These are phyloP conservation scores for Sideroxylon spinosum DNA, from an alignment of 179 eudicot genomes.

Conservation along the genomic window DNA sequence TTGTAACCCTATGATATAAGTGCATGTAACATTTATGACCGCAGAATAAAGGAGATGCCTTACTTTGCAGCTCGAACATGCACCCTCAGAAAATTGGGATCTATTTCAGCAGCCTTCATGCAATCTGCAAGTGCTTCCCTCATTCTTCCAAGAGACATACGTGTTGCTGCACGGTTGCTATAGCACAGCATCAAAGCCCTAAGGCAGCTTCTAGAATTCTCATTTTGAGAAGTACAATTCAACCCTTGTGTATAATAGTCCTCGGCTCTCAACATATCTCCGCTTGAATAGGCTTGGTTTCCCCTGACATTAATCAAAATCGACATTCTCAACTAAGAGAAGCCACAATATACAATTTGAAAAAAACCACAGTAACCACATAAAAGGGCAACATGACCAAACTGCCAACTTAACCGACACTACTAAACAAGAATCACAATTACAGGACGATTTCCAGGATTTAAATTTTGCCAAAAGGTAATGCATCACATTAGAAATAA, in stretches of 20 bases:
- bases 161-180: constrained; percentile 95
- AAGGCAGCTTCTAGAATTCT: constrained; percentile 47
- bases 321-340: constrained; percentile 12
- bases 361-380: not conserved
- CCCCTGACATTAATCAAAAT: constrained; percentile 55
- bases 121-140: constrained; percentile 88
- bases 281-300: constrained; percentile 85
- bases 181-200: constrained; percentile 89
- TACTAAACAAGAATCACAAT: not conserved
- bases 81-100: constrained; percentile 74
- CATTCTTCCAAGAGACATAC: constrained; percentile 85
- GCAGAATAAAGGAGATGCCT: constrained; percentile 21
- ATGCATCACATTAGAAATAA: not conserved
- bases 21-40: not conserved
- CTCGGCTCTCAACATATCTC: constrained; percentile 76
- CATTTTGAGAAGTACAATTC: constrained; percentile 57
- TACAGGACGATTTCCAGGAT: not conserved
- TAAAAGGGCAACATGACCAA: not conserved
- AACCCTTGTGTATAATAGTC: constrained; percentile 83
- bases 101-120: constrained; percentile 65
- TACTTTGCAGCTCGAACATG: constrained; percentile 96
- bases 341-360: not conserved
- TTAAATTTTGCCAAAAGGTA: not conserved
- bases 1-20: not conserved
- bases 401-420: not conserved